Conservation (phyloP, 1,139 yeast genomes). For the Saccharomyces pastorianus region DNA sequence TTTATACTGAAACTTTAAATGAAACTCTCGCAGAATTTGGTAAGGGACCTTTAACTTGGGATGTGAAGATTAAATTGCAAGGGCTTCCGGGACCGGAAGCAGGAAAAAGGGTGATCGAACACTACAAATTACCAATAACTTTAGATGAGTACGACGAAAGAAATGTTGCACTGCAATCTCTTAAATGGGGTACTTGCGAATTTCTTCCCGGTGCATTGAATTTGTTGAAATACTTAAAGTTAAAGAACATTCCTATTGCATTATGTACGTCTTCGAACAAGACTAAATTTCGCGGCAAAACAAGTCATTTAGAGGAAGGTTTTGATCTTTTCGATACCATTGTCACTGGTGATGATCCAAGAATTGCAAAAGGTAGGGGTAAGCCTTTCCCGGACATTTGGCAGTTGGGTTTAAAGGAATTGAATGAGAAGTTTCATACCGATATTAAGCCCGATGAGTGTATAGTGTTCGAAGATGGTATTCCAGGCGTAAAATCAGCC, state of each 20-base stretch:
- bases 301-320: constrained; percentile 54
- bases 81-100: constrained; percentile 83
- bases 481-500: constrained; percentile 83
- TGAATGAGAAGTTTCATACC: constrained; percentile 46
- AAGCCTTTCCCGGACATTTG: constrained; percentile 93
- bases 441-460: constrained; percentile 66
- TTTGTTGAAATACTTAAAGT: constrained; percentile 46
- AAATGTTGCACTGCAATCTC: constrained; percentile 48
- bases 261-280: constrained; percentile 81
- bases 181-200: constrained; percentile 52
- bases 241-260: constrained; percentile 62
- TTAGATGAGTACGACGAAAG: constrained; percentile 50
- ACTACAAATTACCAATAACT: constrained; percentile 59
- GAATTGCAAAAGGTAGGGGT: constrained; percentile 78
- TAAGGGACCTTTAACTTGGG: constrained; percentile 83
- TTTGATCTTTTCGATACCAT: constrained; percentile 60
- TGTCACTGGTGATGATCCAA: constrained; percentile 80
- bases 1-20: constrained; percentile 71
- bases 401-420: constrained; percentile 64
- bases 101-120: constrained; percentile 54
- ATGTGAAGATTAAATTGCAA: constrained; percentile 73
- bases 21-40: constrained; percentile 58
- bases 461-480: constrained; percentile 86
- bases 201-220: constrained; percentile 84
- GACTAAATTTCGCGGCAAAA: constrained; percentile 56